Percentiles rank a stretch among this genome's conserved stretches.
These are phyloP conservation scores for Suhomyces yuchorum DNA, from an alignment of 1,139 yeast genomes.

Conservation along the genomic window DNA sequence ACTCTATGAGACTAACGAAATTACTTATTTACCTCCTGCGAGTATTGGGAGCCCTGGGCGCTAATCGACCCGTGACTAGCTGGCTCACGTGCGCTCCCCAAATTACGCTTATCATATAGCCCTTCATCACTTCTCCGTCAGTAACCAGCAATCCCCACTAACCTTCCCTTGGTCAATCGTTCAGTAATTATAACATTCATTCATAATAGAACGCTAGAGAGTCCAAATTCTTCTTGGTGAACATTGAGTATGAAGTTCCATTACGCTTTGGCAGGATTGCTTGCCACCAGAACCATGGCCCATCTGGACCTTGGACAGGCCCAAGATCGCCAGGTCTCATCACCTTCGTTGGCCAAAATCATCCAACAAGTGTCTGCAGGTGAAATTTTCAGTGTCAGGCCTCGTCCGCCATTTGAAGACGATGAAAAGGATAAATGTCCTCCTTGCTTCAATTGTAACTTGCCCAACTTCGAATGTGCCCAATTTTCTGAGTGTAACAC, in stretches of 20 bases:
- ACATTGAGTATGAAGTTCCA: conserved; percentile 2
- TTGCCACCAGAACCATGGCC: conserved; percentile 7
- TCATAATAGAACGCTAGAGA: not conserved
- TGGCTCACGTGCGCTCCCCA: not conserved
- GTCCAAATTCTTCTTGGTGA: not conserved
- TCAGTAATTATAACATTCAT: not conserved
- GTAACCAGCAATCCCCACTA: not conserved
- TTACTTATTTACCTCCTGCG: too few species aligned
- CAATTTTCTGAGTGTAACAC: conserved; percentile 87
- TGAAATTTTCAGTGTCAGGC: conserved; percentile 28
- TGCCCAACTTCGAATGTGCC: conserved; percentile 86
- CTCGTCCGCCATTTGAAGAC: conserved; percentile 5
- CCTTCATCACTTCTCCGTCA: not conserved
- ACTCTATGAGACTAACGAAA: too few species aligned
- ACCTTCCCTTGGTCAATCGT: not conserved
- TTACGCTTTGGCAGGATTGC: conserved; percentile 3
- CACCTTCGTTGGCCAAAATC: conserved; percentile 26
- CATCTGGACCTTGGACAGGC: not conserved
- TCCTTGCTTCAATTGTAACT: conserved; percentile 91
- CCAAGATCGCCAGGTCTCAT: not conserved
- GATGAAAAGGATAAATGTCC: conserved; percentile 58
- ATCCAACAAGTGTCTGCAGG: conserved; percentile 28
- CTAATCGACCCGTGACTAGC: too few species aligned
- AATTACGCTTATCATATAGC: conserved; percentile 1
- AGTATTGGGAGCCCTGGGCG: too few species aligned